Percentiles rank a stretch among this genome's conserved stretches.
These are phyloP conservation scores for Mortierella sp. DNA, from an alignment of 371 early-diverging fungal genomes.

Conservation along the genomic window DNA sequence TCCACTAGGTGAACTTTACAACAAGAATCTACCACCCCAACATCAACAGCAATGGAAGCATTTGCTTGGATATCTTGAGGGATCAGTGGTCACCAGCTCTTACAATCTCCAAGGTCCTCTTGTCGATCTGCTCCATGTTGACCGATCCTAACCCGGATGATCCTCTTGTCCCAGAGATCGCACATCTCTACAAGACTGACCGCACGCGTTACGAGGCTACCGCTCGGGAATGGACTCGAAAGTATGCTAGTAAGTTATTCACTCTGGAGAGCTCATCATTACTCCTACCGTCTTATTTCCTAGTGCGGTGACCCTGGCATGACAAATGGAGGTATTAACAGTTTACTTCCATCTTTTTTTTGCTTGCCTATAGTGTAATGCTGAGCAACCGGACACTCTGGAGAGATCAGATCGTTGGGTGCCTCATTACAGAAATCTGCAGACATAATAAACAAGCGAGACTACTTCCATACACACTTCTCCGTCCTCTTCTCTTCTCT, in stretches of 20 bases:
- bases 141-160: constrained; percentile 96
- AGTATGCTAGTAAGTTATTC: constrained; percentile 71
- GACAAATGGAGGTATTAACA: too few species aligned
- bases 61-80: constrained; percentile 98
- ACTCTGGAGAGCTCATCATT: neutral
- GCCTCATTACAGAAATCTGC: constrained; percentile 23
- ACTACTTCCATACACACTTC: too few species aligned
- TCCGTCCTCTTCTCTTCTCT: too few species aligned
- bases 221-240: constrained; percentile 95
- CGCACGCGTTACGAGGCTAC: constrained; percentile 86
- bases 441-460: constrained; percentile 29
- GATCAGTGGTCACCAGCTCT: constrained; percentile 99
- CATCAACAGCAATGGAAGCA: constrained; percentile 98
- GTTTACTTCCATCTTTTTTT: too few species aligned
- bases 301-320: too few species aligned
- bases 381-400: neutral
- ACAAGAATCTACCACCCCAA: constrained; percentile 99
- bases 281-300: too few species aligned
- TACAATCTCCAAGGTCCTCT: constrained; percentile 96
- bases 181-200: constrained; percentile 97
- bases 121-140: constrained; percentile 96
- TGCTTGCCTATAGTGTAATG: constrained; percentile 50
- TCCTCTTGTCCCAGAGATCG: constrained; percentile 95
- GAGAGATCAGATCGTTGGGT: constrained; percentile 9
- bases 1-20: constrained; percentile 86